These are phyloP conservation scores for Corymbia maculata DNA, from an alignment of 345 rosid species.

Conservation along the genomic window DNA sequence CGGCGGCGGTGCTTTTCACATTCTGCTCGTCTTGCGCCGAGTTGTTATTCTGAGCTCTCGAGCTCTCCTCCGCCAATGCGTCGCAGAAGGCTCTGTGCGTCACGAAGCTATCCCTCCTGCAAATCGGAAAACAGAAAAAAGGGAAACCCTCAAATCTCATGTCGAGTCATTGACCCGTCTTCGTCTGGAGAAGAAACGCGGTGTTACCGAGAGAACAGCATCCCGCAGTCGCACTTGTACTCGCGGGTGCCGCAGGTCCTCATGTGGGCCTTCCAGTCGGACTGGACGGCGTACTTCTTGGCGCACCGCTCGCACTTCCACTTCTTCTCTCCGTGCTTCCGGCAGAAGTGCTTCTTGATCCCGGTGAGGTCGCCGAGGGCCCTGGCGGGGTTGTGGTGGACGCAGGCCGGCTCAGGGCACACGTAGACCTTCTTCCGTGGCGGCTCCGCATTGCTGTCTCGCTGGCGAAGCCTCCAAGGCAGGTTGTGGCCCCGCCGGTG, in stretches of 20 bases:
- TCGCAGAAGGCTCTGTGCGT: constrained; percentile 79
- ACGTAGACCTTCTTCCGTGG: constrained; percentile 59
- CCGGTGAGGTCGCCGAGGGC: constrained; percentile 89
- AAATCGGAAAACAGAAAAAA: neutral
- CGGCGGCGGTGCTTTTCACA: neutral
- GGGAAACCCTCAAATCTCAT: neutral
- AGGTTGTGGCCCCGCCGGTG: constrained; percentile 78
- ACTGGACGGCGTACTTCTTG: constrained; percentile 72
- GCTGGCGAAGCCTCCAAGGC: constrained; percentile 70
- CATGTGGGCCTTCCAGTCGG: constrained; percentile 87
- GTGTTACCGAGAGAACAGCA: constrained; percentile 56
- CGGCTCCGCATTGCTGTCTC: constrained; percentile 30
- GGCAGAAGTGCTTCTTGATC: constrained; percentile 65
- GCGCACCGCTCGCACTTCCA: constrained; percentile 81
- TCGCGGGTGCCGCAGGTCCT: constrained; percentile 71
- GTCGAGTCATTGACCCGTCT: neutral
- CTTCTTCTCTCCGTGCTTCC: constrained; percentile 79
- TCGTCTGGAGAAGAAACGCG: neutral
- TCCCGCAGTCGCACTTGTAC: constrained; percentile 75
- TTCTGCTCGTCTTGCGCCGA: neutral
- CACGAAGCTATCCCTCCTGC: constrained; percentile 68
- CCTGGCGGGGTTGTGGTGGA: constrained; percentile 56
- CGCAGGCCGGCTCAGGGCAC: constrained; percentile 64
- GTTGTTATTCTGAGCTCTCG: constrained; percentile 9
- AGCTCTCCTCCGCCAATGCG: constrained; percentile 68